Percentiles rank a stretch among this genome's conserved stretches.
phyloP scores from a whole-genome alignment of 2,329 filamentous ascomycete species.

The Colletotrichum eremochloae region DNA sequence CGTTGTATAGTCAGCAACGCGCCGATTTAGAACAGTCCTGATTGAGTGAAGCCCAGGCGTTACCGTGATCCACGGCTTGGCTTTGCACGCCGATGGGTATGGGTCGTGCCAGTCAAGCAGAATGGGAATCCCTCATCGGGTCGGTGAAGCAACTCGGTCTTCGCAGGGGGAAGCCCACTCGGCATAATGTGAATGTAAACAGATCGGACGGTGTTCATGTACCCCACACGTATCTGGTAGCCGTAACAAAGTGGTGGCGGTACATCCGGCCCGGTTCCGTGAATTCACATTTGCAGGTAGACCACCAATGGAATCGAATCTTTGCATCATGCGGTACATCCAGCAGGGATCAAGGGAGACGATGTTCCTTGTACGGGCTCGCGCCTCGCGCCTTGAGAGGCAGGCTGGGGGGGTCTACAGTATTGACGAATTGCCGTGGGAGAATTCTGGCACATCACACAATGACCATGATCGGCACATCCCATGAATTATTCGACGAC shows the following conservation, averaged over 20 bases:
- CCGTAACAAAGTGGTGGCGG: conserved; percentile 1
- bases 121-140: neutral
- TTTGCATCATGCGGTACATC: conserved; percentile 24
- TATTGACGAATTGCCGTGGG: conserved; percentile 29
- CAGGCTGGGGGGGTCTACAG: neutral
- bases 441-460: conserved; percentile 11
- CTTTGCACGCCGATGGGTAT: neutral
- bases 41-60: neutral
- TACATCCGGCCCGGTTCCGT: conserved; percentile 24
- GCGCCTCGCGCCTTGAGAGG: neutral
- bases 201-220: conserved; percentile 24
- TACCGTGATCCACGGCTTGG: conserved; percentile 1
- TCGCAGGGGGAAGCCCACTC: conserved; percentile 5
- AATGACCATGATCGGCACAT: conserved; percentile 18
- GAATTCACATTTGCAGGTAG: conserved; percentile 16
- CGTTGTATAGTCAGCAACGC: neutral
- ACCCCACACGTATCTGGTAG: conserved; percentile 13
- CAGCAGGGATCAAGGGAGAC: conserved; percentile 7
- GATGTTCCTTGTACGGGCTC: neutral
- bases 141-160: neutral
- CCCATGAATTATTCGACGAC: conserved; percentile 33
- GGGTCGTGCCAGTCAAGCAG: neutral
- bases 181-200: conserved; percentile 12
- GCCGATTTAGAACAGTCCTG: too few species aligned
- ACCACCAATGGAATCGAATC: conserved; percentile 28